Evolutionary conservation across 768 basidiomycete genomes (phyloP), one percentile per base, ranked within the genome.

Genomic region (Chalciporus chontae): DNA sequence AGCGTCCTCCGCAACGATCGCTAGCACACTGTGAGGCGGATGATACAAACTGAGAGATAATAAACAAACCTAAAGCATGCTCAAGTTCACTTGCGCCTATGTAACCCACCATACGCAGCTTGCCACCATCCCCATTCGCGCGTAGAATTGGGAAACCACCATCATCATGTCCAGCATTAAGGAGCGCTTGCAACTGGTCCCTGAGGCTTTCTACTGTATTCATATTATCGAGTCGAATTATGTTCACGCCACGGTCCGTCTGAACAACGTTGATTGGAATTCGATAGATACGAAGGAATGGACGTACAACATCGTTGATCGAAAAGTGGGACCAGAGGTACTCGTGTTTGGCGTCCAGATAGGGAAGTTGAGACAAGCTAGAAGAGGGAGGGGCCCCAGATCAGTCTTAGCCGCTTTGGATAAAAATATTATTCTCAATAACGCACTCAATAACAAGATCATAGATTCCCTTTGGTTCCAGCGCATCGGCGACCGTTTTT

Each of bases 71-170:
- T 4, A 99, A 71, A 5, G 91, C 94, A 67, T 98, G 93, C 61
- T 96, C 93, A 13, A 99, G 79, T 68, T 99, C 96, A 59, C 86
- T 94, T 24, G 84, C 80, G 0, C 93, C 92, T 51, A 98, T 87
- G 65, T 94, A 94, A 7, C 94, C 96, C 32, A 90, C 77, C 75
- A 96, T 78, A 34, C 90, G 78, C 59, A 77, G 56, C 17, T 78
- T 78, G 14, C 71, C 72, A 14, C 54, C 55, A 14, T 73, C 68
- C 7, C 49, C 55, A 46, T 77, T 81, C 29, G 69, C 72, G 55
- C 82, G 70, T 45, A 97, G 63, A 47, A 97, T 86, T 0, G 95
- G 94, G 68, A 98, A 94, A 4, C 94, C 94, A 40, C 81, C 74
- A 61, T 94, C 83, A 52, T 86, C 83, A 38, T 84, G 76, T 9